phyloP scores from a whole-genome alignment of 2,329 filamentous ascomycete species.

The Aureobasidium melanogenum region DNA sequence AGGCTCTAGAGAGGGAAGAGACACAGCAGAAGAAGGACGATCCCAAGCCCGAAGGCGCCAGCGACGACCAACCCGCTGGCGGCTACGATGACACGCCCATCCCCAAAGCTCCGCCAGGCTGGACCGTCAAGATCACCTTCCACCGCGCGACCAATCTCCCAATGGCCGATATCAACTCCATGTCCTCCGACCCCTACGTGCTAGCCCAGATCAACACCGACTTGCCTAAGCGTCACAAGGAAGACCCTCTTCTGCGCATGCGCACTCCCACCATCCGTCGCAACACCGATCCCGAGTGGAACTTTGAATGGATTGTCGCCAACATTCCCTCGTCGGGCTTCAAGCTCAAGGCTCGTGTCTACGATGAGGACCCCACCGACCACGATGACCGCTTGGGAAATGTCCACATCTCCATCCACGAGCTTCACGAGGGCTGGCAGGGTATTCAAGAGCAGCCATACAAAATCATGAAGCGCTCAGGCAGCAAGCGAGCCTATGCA shows the following conservation, averaged over 20 bases:
- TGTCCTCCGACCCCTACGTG: slow-evolving; percentile 78
- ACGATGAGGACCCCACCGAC: slow-evolving; percentile 83
- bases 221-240: slow-evolving; percentile 70
- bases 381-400: slow-evolving; percentile 83
- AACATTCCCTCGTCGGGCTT: slow-evolving; percentile 78
- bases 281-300: slow-evolving; percentile 69
- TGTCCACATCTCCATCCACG: slow-evolving; percentile 59
- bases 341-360: slow-evolving; percentile 73
- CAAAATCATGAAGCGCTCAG: slow-evolving; percentile 71
- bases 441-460: slow-evolving; percentile 59
- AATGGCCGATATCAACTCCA: slow-evolving; percentile 65
- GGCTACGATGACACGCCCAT: slow-evolving; percentile 75
- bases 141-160: slow-evolving; percentile 74
- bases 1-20: slow-evolving; percentile 4
- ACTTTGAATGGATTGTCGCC: slow-evolving; percentile 78
- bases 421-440: slow-evolving; percentile 56
- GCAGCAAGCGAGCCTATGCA: slow-evolving; percentile 78
- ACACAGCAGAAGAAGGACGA: slow-evolving; percentile 4
- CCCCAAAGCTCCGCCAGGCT: slow-evolving; percentile 65
- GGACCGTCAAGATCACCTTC: slow-evolving; percentile 77
- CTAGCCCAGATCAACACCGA: slow-evolving; percentile 63
- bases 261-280: slow-evolving; percentile 68
- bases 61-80: slow-evolving; percentile 50
- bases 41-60: slow-evolving; percentile 16
- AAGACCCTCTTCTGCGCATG: slow-evolving; percentile 66